Evolutionary conservation across 1,284 basidiomycete genomes (phyloP), one percentile per base, ranked within the genome.

Genomic region (Ganoderma lingzhi): DNA sequence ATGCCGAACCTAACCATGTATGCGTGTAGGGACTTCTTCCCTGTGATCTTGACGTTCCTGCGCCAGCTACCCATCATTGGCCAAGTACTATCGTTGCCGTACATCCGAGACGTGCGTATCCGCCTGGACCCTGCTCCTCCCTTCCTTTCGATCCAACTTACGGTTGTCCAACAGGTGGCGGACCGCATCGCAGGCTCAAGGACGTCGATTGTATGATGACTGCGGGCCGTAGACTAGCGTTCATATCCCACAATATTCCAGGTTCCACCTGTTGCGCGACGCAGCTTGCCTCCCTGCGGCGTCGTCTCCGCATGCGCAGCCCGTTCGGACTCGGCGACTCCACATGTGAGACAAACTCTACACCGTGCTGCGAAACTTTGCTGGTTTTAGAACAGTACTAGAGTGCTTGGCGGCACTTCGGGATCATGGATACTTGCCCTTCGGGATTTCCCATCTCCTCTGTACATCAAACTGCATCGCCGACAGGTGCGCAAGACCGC

Each of bases 41-140:
- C 98, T 6, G 97, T 99, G 68, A 95, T 99, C 69, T 86, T 99
- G 69, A 97, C 95, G 61, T 99, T 99, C 86, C 83, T 99, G 73
- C 87, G 98, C 73, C 98, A 99, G 83, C 82, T 99, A 67, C 98
- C 98, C 1, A 89, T 98, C 75, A 89, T 99, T 69, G 98, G 98
- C 41, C 94, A 90, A 1, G 81, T 96, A 71, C 82, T 99, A 62
- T 93, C 93, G 5, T 79, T 99, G 73, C 97, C 98, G 3, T 96
- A 94, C 79, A 89, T 97, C 75, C 85, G 91, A 75, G 83, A 84
- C 64, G 92, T 93, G 79, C 82, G 90, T 84, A 9, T 19, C 15
- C 45, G 41, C 58, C 15, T 23, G 32, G 15, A 6, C 28, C 44
- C 42, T 39, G 9, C 23, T 17, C 12, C 15, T 9, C 30, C 42